Base-by-base conservation (phyloP, 108 stramenopile species). In the Cyclotella baltica region DNA sequence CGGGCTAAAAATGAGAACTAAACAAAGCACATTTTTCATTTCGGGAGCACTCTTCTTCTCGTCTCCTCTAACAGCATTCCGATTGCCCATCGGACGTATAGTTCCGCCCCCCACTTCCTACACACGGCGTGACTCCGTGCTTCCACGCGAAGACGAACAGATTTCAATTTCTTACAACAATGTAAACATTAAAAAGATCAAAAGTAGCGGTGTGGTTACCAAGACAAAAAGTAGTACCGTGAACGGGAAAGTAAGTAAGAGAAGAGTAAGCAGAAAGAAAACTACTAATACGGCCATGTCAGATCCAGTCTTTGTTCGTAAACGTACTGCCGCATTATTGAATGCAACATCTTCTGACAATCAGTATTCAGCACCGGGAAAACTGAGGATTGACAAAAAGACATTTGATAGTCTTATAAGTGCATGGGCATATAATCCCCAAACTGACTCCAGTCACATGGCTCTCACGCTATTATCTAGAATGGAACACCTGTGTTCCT, bases 331-430 rank as follows among this genome's bases (percentile, higher is more conserved):
- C 18, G 64, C 75, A 56, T 63, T 91, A 0, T 53, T 91, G 13
- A 63, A 62, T 30, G 48, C 72, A 6, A 85, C 83, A 3, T 27
- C 63, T 13, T 23, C 33, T 8, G 34, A 38, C 34, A 30, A 36
- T 46, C 33, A 28, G 46, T n/a, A 51, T 56, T 63, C 28, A n/a
- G 58, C 4, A 70, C 29, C 59, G 34, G 59, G 30, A 62, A 51
- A 67, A 85, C 67, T 85, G 30, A 62, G 50, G 61, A 83, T 51
- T 85, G 80, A 86, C 29, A 73, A 78, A 43, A 85, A 85, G 33
- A 89, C 88, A 16, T 91, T 91, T 62, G 73, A 91, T 57, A 88
- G 86, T 79, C 69, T 91, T 30, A 87, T 92, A 43, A 86, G 84
- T 73, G 91, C 87, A 35, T 89, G 88, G 89, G 75, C 87, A 1